These are phyloP conservation scores for Hypoxylon sp. DNA, from an alignment of 2,329 filamentous ascomycete genomes.

Conservation along the genomic window DNA sequence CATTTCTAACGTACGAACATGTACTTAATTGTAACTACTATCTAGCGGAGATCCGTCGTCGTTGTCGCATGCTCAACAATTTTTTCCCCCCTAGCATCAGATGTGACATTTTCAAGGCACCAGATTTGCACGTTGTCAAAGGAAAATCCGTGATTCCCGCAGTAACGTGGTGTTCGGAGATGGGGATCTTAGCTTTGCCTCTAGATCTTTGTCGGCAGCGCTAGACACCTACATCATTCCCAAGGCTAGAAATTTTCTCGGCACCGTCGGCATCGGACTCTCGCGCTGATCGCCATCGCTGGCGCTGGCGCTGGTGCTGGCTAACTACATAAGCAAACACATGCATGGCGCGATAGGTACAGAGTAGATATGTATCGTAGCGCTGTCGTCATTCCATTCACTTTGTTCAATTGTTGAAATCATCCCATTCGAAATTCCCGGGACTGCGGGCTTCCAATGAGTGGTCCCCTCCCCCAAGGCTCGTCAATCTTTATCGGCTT, in stretches of 20 bases:
- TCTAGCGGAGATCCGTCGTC: constrained; percentile 1
- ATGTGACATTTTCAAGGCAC: not conserved
- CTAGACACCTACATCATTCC: constrained; percentile 3
- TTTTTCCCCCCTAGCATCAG: not conserved
- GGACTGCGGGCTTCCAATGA: constrained; percentile 31
- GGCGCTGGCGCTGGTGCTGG: not conserved
- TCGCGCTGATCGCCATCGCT: constrained; percentile 29
- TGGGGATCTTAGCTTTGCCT: constrained; percentile 34
- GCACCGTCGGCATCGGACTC: constrained; percentile 36
- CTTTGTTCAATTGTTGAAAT: not conserved
- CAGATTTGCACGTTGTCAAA: constrained; percentile 15
- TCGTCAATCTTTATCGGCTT: constrained; percentile 19
- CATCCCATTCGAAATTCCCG: constrained; percentile 24
- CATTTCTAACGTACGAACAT: not conserved
- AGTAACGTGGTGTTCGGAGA: constrained; percentile 21
- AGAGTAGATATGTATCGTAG: no score
- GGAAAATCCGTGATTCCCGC: constrained; percentile 9
- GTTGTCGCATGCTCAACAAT: not conserved
- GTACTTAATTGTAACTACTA: constrained; percentile 1
- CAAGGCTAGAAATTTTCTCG: constrained; percentile 4
- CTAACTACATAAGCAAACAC: constrained; percentile 5
- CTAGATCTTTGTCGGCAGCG: constrained; percentile 21
- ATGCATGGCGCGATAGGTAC: no score
- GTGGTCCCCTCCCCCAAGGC: not conserved
- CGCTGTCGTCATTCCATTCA: constrained; percentile 21